Evolutionary conservation across 208 protist genomes (phyloP), one percentile per base, ranked within the genome.

Genomic region (Crithidia acanthocephali): DNA sequence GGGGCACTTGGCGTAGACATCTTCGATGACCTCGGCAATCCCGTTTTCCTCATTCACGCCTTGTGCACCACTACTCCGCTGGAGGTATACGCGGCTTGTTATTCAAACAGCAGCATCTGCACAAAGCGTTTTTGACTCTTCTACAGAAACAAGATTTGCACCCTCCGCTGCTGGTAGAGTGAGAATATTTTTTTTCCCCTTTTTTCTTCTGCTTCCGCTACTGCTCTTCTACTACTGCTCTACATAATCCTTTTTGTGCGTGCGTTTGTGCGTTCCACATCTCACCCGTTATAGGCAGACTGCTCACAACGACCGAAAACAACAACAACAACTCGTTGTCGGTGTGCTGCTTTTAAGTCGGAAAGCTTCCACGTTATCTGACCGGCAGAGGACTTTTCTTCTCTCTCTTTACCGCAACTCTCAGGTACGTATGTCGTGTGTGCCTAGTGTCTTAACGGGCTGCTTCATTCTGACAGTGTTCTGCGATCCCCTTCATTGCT

Each of bases 1-100:
- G 84, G 84, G 4, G 72, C 88, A 10, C 56, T 94, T 7, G 84
- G 85, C n/a, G 56, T 91, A 27, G 64, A 83, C 60, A 58, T 86
- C 4, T 78, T 94, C 52, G 84, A 94, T 45, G 56, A 42, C 10
- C 44, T 83, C 3, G 88, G 84, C 16, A 83, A 83, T 33, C 74
- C 80, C 15, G 27, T 84, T 11, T 90, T 87, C 58, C 60, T 94
- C 8, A 85, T 76, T 23, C 78, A 72, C 37, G 85, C 88, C 0
- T 37, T 91, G 1, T 82, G 81, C 25, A 88, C 79, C 7, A 71
- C 72, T 5, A 51, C 86, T 23, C 55, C 76, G 8, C 28, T 69
- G 8, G 45, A 53, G 4, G 81, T 85, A n/a, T 90, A 79, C 51
- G 66, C 63, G 13, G 63, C 61, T n/a, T 81, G 77, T 20, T 91